Evolutionary conservation across 208 protist genomes (phyloP), one percentile per base, ranked within the genome.

Genomic region (Crithidia bombi): DNA sequence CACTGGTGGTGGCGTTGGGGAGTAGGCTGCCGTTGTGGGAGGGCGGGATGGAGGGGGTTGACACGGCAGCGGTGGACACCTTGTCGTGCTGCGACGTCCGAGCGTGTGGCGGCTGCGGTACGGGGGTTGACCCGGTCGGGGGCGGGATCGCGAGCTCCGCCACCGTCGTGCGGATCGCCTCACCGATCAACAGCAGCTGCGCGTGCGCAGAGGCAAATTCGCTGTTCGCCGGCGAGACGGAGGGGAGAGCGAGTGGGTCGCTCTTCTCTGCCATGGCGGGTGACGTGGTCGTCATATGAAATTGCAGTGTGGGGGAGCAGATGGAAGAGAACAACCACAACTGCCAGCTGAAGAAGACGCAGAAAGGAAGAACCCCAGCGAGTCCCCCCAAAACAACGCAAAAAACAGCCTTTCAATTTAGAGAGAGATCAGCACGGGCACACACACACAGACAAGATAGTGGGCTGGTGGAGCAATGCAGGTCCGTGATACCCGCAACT

Each of bases 121-220:
- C 3, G 9, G 52, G 15, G 10, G 52, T 28, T 23, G 9, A 5
- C 3, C 33, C 3, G 54, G 26, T 25, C 3, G 54, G n/a, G 9
- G 23, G 70, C 25, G 36, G 12, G 6, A 67, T 11, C 47, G 35
- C 61, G 49, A 67, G 47, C 1, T 57, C 61, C 0, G 44, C 17
- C 23, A 23, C 44, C 33, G 47, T 35, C 7, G 62, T 65, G 0
- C 70, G 70, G n/a, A 76, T 76, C 1, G 63, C 54, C 12, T 61
- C 46, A 10, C 66, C 63, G 46, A 76, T 35, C 0, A 76, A 23
- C 0, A 44, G n/a, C 12, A 76, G 70, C 47, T 69, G 70, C 23
- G 70, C 70, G 46, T 76, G 70, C 17, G 64, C 51, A 2, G 63
- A 65, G 32, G 70, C 41, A 6, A 70, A 47, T 38, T 57, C 70